Conservation (phyloP, 495 filamentous ascomycete species). For the Neurospora sp. region DNA sequence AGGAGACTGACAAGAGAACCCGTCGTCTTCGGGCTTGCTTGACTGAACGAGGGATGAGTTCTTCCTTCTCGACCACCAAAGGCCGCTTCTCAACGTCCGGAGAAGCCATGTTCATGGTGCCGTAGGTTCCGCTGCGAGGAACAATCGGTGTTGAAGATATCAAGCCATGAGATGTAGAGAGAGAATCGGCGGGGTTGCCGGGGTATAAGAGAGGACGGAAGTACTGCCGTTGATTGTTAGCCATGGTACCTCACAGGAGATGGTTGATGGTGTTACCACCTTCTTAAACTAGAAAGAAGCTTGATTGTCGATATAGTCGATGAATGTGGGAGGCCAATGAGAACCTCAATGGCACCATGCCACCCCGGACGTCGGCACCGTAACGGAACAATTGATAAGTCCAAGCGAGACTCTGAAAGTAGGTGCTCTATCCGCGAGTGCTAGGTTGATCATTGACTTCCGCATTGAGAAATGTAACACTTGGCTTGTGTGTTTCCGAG, state of each 20-base stretch:
- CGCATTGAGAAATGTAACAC: neutral
- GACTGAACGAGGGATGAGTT: neutral
- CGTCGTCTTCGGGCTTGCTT: neutral
- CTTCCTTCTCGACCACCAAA: neutral
- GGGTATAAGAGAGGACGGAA: neutral
- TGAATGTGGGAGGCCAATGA: neutral
- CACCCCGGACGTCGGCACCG: neutral
- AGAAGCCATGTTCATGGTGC: conserved; percentile 4
- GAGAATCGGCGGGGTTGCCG: neutral
- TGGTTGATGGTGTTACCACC: neutral
- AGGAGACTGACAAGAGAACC: neutral
- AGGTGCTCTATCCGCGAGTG: neutral
- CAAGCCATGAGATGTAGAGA: neutral
- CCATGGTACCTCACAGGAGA: neutral
- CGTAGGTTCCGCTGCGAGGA: neutral
- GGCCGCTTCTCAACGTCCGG: conserved; percentile 8
- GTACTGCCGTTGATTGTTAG: neutral
- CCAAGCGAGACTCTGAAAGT: neutral
- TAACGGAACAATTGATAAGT: neutral
- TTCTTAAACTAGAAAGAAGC: neutral
- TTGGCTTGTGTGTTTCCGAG: neutral
- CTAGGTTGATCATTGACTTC: neutral
- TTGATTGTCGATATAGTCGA: neutral
- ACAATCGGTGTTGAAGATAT: neutral
- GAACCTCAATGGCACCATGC: neutral